Evolutionary conservation across 306 rosid species (phyloP), one percentile per base, ranked within the genome.

Genomic region (Dalbergia oliveri): DNA sequence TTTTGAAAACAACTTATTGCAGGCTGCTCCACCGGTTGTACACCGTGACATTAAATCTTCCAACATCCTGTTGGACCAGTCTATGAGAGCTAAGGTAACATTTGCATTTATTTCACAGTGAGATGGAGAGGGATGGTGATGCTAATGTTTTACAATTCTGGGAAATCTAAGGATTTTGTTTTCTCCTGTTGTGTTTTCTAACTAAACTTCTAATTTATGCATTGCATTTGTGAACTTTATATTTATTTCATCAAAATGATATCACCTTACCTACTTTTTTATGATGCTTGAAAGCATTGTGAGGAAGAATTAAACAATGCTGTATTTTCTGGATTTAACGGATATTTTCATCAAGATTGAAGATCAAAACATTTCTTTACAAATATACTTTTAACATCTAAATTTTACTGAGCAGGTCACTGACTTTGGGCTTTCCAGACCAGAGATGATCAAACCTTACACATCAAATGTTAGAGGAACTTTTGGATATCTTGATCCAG

Each of bases 1-100:
- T 77, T 63, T 51, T 19, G 0, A 58, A 15, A 45, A 18, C 54
- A 59, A 73, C 66, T 67, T 19, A 54, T 82, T 72, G 64, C 94
- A 94, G 99, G 97, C 98, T 33, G 88, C 89, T 91, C 99, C 97
- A 53, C 92, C 99, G 54, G 91, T 95, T 73, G 92, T 95, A 59
- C 99, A 93, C 84, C 94, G 98, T 9, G 99, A 95, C 84, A 95
- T 95, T 72, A 95, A 95, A 87, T 93, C 99, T 66, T 79, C 89
- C 70, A 95, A 95, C 77, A 93, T 93, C 79, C 78, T 95, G 67
- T 67, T 95, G 85, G 96, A 95, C 64, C 87, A 90, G 47, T 91
- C 85, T 75, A 89, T 91, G 98, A 93, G 86, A 88, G 99, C 97
- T 49, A 88, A 92, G 97, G 99, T 93, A 72, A 67, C 10, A 35